Percentiles rank a stretch among this genome's conserved stretches.
Conservation (phyloP, 352 stramenopile species). For the Pythium dissotocum region DNA sequence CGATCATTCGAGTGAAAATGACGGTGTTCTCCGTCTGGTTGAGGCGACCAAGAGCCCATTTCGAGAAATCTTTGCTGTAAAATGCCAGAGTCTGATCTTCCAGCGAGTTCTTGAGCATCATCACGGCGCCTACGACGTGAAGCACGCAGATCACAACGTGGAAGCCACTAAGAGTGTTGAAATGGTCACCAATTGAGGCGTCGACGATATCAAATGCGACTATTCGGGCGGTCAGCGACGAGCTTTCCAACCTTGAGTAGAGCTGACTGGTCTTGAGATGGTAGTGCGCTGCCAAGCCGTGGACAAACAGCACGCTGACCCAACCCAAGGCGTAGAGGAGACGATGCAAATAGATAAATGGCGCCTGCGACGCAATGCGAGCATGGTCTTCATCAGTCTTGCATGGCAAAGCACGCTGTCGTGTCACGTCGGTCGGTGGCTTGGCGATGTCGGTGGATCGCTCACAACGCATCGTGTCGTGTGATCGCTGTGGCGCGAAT, state of each 20-base stretch:
- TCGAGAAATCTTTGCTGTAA: neutral
- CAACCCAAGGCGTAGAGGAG: neutral
- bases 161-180: neutral
- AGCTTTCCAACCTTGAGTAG: neutral
- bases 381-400: neutral
- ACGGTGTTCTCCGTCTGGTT: neutral
- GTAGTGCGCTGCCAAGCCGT: neutral
- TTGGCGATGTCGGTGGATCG: neutral
- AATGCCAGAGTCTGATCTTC: neutral
- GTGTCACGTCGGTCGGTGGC: neutral
- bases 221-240: neutral
- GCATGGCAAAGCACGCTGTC: neutral
- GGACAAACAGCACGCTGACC: neutral
- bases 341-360: neutral
- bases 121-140: neutral
- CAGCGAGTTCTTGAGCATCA: neutral
- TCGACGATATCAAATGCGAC: neutral
- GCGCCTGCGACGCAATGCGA: neutral
- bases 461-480: neutral
- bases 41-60: neutral
- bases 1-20: neutral
- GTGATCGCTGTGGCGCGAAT: no score
- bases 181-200: neutral
- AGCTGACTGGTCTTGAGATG: neutral
- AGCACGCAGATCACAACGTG: neutral